Base-by-base conservation (phyloP, 1,284 basidiomycete genomes). In the Cutaneotrichosporon mucoides region DNA sequence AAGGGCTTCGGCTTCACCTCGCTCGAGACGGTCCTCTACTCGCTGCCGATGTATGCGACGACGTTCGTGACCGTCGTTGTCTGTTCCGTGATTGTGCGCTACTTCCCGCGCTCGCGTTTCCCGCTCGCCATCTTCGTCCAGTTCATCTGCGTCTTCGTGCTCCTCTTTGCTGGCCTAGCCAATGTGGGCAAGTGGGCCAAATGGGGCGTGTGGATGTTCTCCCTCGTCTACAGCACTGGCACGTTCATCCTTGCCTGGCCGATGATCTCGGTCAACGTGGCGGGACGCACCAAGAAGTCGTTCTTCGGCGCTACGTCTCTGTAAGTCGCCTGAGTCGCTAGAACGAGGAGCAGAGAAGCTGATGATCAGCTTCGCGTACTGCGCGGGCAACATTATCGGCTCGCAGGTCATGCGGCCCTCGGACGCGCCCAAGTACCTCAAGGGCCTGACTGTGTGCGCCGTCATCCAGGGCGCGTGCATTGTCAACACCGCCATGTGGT, bases 331-430 rank as follows among this genome's bases (percentile, higher is more conserved):
- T 24, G 24, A 24, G 24, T 24, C 24, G 24, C 24, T 24, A 24
- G 24, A 24, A 24, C 24, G 24, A 24, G 24, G 24, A 24, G 24
- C 24, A 24, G 24, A 24, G 24, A 24, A 40, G 38, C 9, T 54
- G 9, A 40, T 12, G 12, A 8, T 8, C 46, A 35, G 33, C 34
- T 55, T 68, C 47, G 55, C 53, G 7, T 70, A 70, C 63, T 71
- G 69, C 43, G 47, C 55, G n/a, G 69, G 69, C 16, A 71, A 66
- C 62, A 57, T 66, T 33, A 38, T 69, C 46, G 69, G 69, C 12
- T 58, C 65, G 10, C 67, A 70, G 45, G 59, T 64, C n/a, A 60
- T 70, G 48, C 57, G 57, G 7, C 50, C 47, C 35, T 38, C 40
- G 24, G 66, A 69, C 45, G 66, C 65, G 12, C 66, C 66, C 2